Conservation (phyloP, 805 yeast species). For the Kurtzmaniella fragi region DNA sequence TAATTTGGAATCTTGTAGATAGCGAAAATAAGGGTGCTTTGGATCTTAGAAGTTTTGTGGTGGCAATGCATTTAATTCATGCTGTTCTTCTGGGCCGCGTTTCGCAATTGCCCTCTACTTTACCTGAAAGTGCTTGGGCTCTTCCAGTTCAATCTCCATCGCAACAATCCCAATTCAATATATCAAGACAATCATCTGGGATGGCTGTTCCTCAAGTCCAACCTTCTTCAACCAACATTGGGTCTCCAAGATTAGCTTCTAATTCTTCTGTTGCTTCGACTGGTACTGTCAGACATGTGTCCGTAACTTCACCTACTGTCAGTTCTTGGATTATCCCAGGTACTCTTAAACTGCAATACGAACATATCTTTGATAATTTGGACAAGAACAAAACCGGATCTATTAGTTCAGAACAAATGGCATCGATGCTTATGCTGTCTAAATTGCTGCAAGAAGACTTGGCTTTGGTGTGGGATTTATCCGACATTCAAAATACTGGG, state of each 20-base stretch:
- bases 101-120: constrained; percentile 46
- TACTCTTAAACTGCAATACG: constrained; percentile 72
- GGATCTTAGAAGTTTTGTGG: constrained; percentile 68
- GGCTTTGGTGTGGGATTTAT: constrained; percentile 91
- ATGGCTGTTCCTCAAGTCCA: not conserved
- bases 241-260: constrained; percentile 21
- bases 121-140: constrained; percentile 35
- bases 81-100: constrained; percentile 64
- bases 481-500: constrained; percentile 86
- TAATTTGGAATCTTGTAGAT: constrained; percentile 87
- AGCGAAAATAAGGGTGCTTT: constrained; percentile 68
- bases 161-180: constrained; percentile 3
- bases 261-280: constrained; percentile 28
- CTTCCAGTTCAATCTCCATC: constrained; percentile 20
- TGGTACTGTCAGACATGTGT: constrained; percentile 28
- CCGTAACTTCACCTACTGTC: constrained; percentile 12
- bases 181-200: not conserved
- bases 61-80: constrained; percentile 95
- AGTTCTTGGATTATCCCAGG: constrained; percentile 65
- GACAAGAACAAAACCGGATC: constrained; percentile 62
- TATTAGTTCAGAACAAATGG: constrained; percentile 76
- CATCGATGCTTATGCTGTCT: constrained; percentile 83
- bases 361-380: constrained; percentile 69
- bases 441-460: constrained; percentile 77
- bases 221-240: constrained; percentile 2